Conservation (phyloP, 2,329 filamentous ascomycete genomes). For the Penicillium sp. region DNA sequence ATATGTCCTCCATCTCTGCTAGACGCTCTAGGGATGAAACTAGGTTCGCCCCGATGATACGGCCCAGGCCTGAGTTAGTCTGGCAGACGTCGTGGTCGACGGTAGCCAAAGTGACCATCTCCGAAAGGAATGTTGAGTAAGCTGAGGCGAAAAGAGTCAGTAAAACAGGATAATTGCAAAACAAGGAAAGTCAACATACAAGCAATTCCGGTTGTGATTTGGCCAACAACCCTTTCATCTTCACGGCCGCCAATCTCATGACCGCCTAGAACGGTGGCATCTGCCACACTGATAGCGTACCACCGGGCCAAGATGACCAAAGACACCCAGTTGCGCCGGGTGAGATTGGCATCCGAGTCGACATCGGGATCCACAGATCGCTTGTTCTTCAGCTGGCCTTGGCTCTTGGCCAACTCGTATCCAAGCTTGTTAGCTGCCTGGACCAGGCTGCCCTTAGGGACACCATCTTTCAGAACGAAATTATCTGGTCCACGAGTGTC, state of each 20-base stretch:
- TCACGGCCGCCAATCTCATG: conserved; percentile 40
- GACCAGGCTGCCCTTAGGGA: conserved; percentile 41
- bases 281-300: conserved; percentile 43
- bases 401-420: conserved; percentile 39
- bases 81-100: conserved; percentile 37
- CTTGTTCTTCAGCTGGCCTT: conserved; percentile 40
- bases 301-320: conserved; percentile 41
- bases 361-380: conserved; percentile 34
- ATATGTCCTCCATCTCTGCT: conserved; percentile 37
- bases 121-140: conserved; percentile 39
- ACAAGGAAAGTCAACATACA: conserved; percentile 30
- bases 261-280: conserved; percentile 37
- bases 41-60: conserved; percentile 38
- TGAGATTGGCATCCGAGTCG: conserved; percentile 43
- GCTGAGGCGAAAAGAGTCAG: conserved; percentile 21
- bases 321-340: conserved; percentile 41
- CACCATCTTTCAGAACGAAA: conserved; percentile 40
- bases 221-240: conserved; percentile 40
- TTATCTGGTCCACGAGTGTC: conserved; percentile 44
- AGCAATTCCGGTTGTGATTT: conserved; percentile 36
- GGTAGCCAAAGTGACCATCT: conserved; percentile 36
- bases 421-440: conserved; percentile 40
- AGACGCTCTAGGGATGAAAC: conserved; percentile 40
- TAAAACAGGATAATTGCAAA: not conserved
- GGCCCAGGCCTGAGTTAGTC: conserved; percentile 36